These are phyloP conservation scores for Nemania sp. DNA, from an alignment of 2,329 filamentous ascomycete genomes.

Conservation along the genomic window DNA sequence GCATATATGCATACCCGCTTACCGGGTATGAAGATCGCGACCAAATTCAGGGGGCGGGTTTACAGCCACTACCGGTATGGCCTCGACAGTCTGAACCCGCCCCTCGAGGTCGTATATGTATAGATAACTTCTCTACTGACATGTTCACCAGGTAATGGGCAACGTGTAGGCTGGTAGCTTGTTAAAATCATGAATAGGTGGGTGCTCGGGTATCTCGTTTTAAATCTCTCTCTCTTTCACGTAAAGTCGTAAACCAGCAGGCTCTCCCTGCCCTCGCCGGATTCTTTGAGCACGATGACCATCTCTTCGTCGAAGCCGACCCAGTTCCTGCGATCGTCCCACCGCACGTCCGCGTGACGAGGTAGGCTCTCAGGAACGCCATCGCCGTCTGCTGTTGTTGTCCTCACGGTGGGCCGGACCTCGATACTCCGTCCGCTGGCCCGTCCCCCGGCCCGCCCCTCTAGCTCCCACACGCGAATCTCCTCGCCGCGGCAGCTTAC, in stretches of 20 bases:
- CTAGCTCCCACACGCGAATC: constrained; percentile 86
- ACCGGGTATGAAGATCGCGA: too few relatives aligned
- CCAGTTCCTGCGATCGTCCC: constrained; percentile 62
- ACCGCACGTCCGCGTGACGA: constrained; percentile 28
- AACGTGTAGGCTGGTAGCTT: too few relatives aligned
- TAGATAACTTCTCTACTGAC: too few relatives aligned
- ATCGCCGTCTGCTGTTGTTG: constrained; percentile 32
- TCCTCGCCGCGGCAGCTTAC: constrained; percentile 80
- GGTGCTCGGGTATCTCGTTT: constrained; percentile 19
- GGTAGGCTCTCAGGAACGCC: constrained; percentile 14
- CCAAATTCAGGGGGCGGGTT: too few relatives aligned
- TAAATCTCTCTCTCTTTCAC: constrained; percentile 9
- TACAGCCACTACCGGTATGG: too few relatives aligned
- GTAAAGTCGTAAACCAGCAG: constrained; percentile 89
- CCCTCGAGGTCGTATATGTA: too few relatives aligned
- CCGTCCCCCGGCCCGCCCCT: constrained; percentile 63
- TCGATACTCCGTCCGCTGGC: constrained; percentile 55
- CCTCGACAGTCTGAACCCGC: too few relatives aligned
- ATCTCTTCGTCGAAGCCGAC: constrained; percentile 91
- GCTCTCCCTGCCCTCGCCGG: constrained; percentile 68
- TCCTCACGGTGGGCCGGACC: constrained; percentile 49
- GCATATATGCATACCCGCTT: too few relatives aligned
- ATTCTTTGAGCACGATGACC: constrained; percentile 82
- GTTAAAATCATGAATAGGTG: too few relatives aligned
- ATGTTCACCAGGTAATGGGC: too few relatives aligned